A percentile compares a stretch with the other conserved stretches of the same genome.
These are phyloP conservation scores for Byssothecium circinans DNA, from an alignment of 2,329 filamentous ascomycete genomes.

Conservation along the genomic window DNA sequence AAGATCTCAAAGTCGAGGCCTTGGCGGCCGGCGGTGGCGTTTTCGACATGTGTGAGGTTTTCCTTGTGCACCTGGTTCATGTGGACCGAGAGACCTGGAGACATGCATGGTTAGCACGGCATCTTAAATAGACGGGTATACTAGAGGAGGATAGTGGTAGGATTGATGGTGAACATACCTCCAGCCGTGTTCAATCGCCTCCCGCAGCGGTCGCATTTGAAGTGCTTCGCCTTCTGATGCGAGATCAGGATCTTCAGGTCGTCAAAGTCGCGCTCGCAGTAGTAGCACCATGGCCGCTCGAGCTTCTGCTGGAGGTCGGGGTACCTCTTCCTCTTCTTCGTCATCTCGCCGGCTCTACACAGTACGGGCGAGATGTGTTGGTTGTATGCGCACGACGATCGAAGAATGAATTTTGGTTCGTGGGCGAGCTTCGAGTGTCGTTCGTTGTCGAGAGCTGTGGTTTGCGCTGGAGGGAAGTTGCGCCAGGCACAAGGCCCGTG, in stretches of 20 bases:
- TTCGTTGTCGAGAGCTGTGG: not conserved
- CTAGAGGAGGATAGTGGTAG: too few species aligned
- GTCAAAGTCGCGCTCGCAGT: slow-evolving; percentile 99
- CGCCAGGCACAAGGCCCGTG: too few species aligned
- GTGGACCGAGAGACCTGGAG: slow-evolving; percentile 84
- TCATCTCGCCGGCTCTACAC: slow-evolving; percentile 21
- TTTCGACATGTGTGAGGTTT: slow-evolving; percentile 81
- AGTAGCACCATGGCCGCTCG: slow-evolving; percentile 92
- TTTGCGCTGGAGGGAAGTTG: too few species aligned
- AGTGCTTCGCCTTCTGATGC: slow-evolving; percentile 99
- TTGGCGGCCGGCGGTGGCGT: slow-evolving; percentile 83
- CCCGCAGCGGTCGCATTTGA: slow-evolving; percentile 91
- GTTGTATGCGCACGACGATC: not conserved
- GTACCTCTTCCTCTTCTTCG: slow-evolving; percentile 84
- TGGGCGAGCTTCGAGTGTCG: too few species aligned
- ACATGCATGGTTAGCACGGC: slow-evolving; percentile 12
- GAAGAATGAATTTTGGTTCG: too few species aligned
- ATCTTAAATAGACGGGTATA: not conserved
- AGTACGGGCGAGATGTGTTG: not conserved
- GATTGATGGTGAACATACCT: slow-evolving; percentile 56
- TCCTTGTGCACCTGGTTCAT: slow-evolving; percentile 99
- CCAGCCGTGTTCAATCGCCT: slow-evolving; percentile 90
- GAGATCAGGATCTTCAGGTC: slow-evolving; percentile 95
- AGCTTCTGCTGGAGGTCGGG: slow-evolving; percentile 88
- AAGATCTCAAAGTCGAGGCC: slow-evolving; percentile 94